Conservation (phyloP, 805 yeast genomes). For the Yarrowia sp. region DNA sequence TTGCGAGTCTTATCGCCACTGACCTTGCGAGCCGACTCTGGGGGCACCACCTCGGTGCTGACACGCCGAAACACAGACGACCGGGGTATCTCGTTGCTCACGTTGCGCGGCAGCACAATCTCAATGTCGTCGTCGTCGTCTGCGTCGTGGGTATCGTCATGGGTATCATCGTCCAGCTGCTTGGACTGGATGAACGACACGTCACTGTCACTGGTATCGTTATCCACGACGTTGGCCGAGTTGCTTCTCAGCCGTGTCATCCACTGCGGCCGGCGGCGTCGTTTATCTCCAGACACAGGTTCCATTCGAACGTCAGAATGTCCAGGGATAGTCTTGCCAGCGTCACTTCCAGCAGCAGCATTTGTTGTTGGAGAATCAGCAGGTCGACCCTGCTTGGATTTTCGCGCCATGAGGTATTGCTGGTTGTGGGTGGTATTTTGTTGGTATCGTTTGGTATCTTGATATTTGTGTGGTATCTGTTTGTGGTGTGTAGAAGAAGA, state of each 20-base stretch:
- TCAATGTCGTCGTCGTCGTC: constrained; percentile 18
- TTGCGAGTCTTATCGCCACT: neutral
- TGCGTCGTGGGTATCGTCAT: constrained; percentile 18
- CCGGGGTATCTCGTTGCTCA: constrained; percentile 17
- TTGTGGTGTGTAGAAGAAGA: neutral
- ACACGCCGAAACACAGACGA: neutral
- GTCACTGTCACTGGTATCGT: constrained; percentile 10
- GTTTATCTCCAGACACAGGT: constrained; percentile 19
- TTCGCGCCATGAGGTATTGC: neutral
- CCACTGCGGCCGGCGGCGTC: constrained; percentile 23
- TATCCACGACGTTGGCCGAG: constrained; percentile 4
- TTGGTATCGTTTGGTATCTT: neutral
- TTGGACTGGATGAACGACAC: neutral
- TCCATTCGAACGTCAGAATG: constrained; percentile 22
- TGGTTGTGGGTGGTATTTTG: neutral
- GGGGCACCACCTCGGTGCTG: neutral
- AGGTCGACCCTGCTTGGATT: constrained; percentile 5
- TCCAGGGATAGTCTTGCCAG: constrained; percentile 20
- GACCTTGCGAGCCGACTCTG: neutral
- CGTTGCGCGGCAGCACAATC: constrained; percentile 10
- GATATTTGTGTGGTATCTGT: neutral
- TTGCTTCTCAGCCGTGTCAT: constrained; percentile 11
- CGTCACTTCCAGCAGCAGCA: constrained; percentile 19
- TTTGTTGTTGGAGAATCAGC: constrained; percentile 11
- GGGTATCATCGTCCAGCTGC: constrained; percentile 12